These are phyloP conservation scores for Cladobotryum mycophilum DNA, from an alignment of 2,329 filamentous ascomycete species.

Conservation along the genomic window DNA sequence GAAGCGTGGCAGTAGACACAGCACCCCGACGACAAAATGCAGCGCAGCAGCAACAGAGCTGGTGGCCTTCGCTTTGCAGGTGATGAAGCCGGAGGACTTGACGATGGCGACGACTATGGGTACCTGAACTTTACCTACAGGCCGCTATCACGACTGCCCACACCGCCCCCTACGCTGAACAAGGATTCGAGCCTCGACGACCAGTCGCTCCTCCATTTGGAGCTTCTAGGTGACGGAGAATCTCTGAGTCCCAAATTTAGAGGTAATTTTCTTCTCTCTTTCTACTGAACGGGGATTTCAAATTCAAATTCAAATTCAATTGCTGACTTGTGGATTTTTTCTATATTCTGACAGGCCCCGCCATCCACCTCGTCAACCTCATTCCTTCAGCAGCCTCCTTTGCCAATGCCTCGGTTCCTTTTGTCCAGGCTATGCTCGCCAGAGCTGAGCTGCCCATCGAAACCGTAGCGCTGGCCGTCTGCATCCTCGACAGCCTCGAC, in stretches of 20 bases:
- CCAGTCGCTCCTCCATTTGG: slow-evolving; percentile 22
- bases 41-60: slow-evolving; percentile 7
- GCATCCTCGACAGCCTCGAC: slow-evolving; percentile 60
- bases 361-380: slow-evolving; percentile 60
- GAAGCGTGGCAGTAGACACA: slow-evolving; percentile 4
- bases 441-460: slow-evolving; percentile 54
- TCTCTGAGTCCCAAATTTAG: slow-evolving; percentile 32
- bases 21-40: slow-evolving; percentile 3
- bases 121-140: slow-evolving; percentile 57
- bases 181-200: slow-evolving; percentile 39
- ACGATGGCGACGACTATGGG: slow-evolving; percentile 21
- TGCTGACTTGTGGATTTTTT: slow-evolving; percentile 6
- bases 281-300: background rate
- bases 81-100: too few species aligned
- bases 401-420: slow-evolving; percentile 48
- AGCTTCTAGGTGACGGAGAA: slow-evolving; percentile 40
- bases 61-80: slow-evolving; percentile 7
- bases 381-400: slow-evolving; percentile 58
- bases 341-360: slow-evolving; percentile 43
- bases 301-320: background rate
- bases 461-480: slow-evolving; percentile 57
- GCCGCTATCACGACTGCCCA: slow-evolving; percentile 61
- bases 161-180: slow-evolving; percentile 53
- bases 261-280: slow-evolving; percentile 22
- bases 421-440: slow-evolving; percentile 55